Evolutionary conservation across 106 monocot genomes (phyloP).

Genomic region (Phalaenopsis aphrodite): DNA sequence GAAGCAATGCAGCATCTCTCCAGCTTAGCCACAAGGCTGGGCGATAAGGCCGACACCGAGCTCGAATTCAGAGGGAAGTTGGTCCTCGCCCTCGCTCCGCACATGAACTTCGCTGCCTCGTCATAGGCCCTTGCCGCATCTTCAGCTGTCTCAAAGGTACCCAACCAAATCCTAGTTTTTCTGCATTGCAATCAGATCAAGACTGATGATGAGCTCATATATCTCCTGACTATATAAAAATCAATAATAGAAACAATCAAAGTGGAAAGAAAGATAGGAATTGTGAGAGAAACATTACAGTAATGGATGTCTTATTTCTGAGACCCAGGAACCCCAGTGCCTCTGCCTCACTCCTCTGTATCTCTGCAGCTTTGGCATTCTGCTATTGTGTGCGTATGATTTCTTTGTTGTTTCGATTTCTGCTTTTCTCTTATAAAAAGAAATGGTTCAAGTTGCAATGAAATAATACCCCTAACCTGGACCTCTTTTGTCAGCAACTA

Average conservation of each 20-base stretch:
- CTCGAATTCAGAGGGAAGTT: constrained; percentile 47
- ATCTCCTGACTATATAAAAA: background rate
- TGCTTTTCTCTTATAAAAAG: background rate
- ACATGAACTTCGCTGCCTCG: constrained; percentile 75
- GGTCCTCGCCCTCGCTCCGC: constrained; percentile 47
- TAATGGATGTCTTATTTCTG: constrained; percentile 58
- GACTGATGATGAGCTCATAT: background rate
- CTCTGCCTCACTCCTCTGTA: constrained; percentile 61
- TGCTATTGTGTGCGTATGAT: background rate
- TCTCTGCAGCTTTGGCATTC: constrained; percentile 32
- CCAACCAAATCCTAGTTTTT: constrained; percentile 84
- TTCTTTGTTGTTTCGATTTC: background rate
- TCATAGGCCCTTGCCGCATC: constrained; percentile 81
- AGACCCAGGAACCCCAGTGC: constrained; percentile 79
- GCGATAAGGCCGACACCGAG: constrained; percentile 23
- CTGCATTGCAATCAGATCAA: constrained; percentile 14
- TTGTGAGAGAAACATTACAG: constrained; percentile 24
- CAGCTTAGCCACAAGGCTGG: constrained; percentile 59
- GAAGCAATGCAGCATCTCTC: constrained; percentile 42
- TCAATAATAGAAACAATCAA: background rate
- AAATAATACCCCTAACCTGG: constrained; percentile 1
- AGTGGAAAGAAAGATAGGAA: background rate
- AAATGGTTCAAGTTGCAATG: background rate
- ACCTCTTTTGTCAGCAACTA: background rate
- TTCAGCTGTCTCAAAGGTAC: constrained; percentile 86